Evolutionary conservation across 2,329 filamentous ascomycete species (phyloP).

Genomic region (Aspergillus spinulosporus): DNA sequence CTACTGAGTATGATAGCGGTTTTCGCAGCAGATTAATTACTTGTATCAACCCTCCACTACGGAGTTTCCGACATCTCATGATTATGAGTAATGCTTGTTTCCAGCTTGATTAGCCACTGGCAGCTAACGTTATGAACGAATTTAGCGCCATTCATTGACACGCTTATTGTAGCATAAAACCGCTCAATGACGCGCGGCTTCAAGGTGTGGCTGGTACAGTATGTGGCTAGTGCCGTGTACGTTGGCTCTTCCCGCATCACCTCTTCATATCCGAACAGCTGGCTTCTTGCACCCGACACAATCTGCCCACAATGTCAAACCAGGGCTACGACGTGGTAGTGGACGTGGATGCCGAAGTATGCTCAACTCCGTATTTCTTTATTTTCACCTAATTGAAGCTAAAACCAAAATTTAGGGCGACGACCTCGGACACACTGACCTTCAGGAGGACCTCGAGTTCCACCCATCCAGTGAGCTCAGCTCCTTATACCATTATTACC

Average conservation of each 20-base stretch:
- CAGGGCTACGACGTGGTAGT: conserved; percentile 97
- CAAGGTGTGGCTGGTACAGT: conserved; percentile 30
- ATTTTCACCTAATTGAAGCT: conserved; percentile 14
- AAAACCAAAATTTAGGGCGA: conserved; percentile 66
- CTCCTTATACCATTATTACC: not conserved
- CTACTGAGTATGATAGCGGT: no score
- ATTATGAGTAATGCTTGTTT: no score
- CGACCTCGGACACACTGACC: conserved; percentile 95
- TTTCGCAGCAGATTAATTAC: no score
- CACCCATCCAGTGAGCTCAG: conserved; percentile 71
- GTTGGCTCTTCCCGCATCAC: conserved; percentile 32
- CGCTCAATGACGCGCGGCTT: not conserved
- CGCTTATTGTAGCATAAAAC: not conserved
- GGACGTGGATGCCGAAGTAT: conserved; percentile 92
- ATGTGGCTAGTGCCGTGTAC: conserved; percentile 29
- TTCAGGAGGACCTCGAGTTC: conserved; percentile 98
- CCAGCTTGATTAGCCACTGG: no score
- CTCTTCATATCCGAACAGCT: conserved; percentile 15
- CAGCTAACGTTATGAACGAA: no score
- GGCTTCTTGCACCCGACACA: conserved; percentile 13
- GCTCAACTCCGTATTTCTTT: not conserved
- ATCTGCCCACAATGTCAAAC: conserved; percentile 64
- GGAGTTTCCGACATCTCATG: no score
- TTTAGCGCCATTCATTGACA: no score
- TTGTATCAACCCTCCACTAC: no score